Conservation (phyloP, 768 basidiomycete genomes). For the Termitomyces sp. region DNA sequence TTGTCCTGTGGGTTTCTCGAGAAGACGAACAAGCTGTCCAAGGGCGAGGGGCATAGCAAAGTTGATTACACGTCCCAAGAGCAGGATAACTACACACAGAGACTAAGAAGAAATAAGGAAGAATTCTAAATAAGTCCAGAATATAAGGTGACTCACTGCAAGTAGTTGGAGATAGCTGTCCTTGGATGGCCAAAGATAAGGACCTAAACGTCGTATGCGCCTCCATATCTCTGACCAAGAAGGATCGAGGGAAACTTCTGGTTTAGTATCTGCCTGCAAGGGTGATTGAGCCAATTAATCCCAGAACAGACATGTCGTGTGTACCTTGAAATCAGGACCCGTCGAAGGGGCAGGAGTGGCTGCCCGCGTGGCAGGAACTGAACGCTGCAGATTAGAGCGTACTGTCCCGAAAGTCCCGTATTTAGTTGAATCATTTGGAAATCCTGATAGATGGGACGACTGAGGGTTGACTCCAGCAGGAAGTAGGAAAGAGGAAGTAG, state of each 20-base stretch:
- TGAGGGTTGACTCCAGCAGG: conserved; percentile 40
- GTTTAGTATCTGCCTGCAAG: conserved; percentile 33
- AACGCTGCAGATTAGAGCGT: conserved; percentile 43
- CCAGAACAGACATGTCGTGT: not conserved
- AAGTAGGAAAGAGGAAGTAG: conserved; percentile 49
- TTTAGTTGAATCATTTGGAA: conserved; percentile 42
- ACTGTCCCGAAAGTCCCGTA: conserved; percentile 69
- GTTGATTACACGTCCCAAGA: conserved; percentile 75
- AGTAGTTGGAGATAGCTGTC: conserved; percentile 59
- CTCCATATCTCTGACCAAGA: conserved; percentile 65
- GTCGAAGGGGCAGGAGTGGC: conserved; percentile 42
- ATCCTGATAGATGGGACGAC: conserved; percentile 37
- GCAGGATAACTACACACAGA: conserved; percentile 63
- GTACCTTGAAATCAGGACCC: conserved; percentile 32
- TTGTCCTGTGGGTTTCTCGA: conserved; percentile 38
- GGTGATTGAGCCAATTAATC: conserved; percentile 1
- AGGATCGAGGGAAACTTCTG: conserved; percentile 55
- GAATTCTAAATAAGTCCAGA: not conserved
- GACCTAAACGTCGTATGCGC: conserved; percentile 61
- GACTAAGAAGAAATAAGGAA: conserved; percentile 32
- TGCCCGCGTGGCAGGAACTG: conserved; percentile 49
- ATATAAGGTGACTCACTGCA: conserved; percentile 39
- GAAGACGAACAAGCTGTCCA: conserved; percentile 52
- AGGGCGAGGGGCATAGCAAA: conserved; percentile 64
- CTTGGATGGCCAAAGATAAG: conserved; percentile 83